Evolutionary conservation across 129 eudicot species (phyloP).

Genomic region (Cynara cardunculus): DNA sequence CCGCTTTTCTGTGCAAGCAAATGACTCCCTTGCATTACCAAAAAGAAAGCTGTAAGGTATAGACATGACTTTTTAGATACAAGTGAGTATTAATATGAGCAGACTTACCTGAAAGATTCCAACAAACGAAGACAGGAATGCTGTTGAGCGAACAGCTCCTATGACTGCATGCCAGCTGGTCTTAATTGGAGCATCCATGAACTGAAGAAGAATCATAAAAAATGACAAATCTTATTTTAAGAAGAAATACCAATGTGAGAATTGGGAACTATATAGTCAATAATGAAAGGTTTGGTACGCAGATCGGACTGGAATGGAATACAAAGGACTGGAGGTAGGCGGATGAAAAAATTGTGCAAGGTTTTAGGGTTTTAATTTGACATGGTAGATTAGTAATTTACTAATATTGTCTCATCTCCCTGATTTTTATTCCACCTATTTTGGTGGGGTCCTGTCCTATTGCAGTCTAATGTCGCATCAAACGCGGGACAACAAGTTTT

Average conservation of each 20-base stretch:
- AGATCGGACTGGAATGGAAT: not conserved
- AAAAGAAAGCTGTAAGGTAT: conserved; percentile 13
- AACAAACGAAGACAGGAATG: conserved; percentile 91
- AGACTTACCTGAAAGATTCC: conserved; percentile 84
- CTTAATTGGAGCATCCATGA: conserved; percentile 73
- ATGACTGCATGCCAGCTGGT: conserved; percentile 94
- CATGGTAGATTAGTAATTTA: not conserved
- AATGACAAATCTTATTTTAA: not conserved
- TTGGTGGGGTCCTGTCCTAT: not conserved
- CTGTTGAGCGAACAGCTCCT: conserved; percentile 92
- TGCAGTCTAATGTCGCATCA: not conserved
- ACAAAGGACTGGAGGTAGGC: too few relatives aligned
- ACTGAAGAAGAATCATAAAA: conserved; percentile 41
- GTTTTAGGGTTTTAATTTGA: not conserved
- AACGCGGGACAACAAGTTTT: not conserved
- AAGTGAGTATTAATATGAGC: conserved; percentile 1
- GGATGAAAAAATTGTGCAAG: too few relatives aligned
- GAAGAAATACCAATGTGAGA: not conserved
- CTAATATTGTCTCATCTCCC: not conserved
- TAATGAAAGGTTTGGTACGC: not conserved
- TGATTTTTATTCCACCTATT: not conserved
- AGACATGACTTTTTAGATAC: not conserved
- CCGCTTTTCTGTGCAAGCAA: conserved; percentile 90
- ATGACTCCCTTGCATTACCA: conserved; percentile 60
- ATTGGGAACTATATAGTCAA: not conserved